These are phyloP conservation scores for Vairimorpha apis DNA, from an alignment of 371 early-diverging fungal species.

Conservation along the genomic window DNA sequence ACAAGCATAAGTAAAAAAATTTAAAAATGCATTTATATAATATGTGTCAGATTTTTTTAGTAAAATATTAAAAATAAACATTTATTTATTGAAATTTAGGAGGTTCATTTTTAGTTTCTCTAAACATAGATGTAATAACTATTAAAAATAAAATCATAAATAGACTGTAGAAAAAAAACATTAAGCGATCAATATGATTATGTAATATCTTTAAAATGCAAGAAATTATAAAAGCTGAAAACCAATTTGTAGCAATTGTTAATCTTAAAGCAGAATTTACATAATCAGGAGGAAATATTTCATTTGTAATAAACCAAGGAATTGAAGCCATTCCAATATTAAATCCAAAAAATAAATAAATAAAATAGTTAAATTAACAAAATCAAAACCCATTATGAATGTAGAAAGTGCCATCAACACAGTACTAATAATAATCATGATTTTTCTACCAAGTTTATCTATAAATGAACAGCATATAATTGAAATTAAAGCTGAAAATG, in stretches of 20 bases:
- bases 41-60: too few relatives aligned
- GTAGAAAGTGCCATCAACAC: slow-evolving; percentile 65
- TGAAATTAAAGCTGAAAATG: slow-evolving; percentile 66
- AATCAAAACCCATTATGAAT: slow-evolving; percentile 58
- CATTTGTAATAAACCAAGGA: slow-evolving; percentile 71
- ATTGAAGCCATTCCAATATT: slow-evolving; percentile 71
- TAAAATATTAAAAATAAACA: slow-evolving; percentile 8
- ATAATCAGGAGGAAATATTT: slow-evolving; percentile 67
- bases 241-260: slow-evolving; percentile 33
- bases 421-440: slow-evolving; percentile 69
- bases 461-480: slow-evolving; percentile 68
- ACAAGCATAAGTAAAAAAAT: too few relatives aligned
- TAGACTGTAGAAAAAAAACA: slow-evolving; percentile 22
- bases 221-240: slow-evolving; percentile 34
- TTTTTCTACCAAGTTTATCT: slow-evolving; percentile 73
- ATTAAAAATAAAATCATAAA: slow-evolving; percentile 21
- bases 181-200: background rate
- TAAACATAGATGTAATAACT: slow-evolving; percentile 19
- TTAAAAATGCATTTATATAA: too few relatives aligned
- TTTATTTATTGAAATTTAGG: slow-evolving; percentile 41
- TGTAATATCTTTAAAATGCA: slow-evolving; percentile 6
- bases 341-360: slow-evolving; percentile 72
- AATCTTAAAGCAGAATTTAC: slow-evolving; percentile 11
- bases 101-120: slow-evolving; percentile 40
- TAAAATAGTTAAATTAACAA: slow-evolving; percentile 67